Base-by-base conservation (phyloP, 1,139 yeast species). In the Komagataea norvegica region DNA sequence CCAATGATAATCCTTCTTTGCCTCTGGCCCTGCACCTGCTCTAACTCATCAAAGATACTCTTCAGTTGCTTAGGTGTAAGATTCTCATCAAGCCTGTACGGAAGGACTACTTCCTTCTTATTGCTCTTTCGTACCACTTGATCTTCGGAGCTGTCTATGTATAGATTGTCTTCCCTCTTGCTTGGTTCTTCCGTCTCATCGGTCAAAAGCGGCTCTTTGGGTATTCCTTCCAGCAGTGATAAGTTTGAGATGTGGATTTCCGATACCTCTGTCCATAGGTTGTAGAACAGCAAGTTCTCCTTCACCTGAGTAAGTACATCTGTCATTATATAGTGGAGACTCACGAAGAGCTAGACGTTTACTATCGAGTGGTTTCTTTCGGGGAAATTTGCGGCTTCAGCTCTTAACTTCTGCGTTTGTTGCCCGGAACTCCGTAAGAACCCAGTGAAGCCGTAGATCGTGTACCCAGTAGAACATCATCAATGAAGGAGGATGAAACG, bases 1-100 rank as follows among this genome's bases (percentile, higher is more conserved):
- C 74, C 88, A 28, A 77, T 47, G 0, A 79, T 62, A 2, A 81
- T 47, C 41, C 77, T 59, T 22, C 56, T 57, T 0, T 78, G 75
- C 22, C 74, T 54, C n/a, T 13, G 13, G 1, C 47, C 44, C 3
- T 39, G 28, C 4, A 27, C 14, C 18, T 40, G 32, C 31, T 52
- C 51, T 1, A 67, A 35, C 3, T 43, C 46, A 0, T 46, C 37
- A 36, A 64, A 65, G 1, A 61, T 36, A 4, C 23, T 9, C 20
- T 57, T 55, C 10, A 64, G 40, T 15, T 49, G 41, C 29, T 52
- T 49, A n/a, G 64, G 46, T 1, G 74, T 65, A 2, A 71, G 25
- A 29, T 54, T 50, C 1, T 56, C 54, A 3, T 44, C 47, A 33
- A 54, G 46, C 47, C 14, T 50, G 36, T 59, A 47, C 1, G 71